These are phyloP conservation scores for Nicotiana undulata DNA, from an alignment of 257 asterid species.

Conservation along the genomic window DNA sequence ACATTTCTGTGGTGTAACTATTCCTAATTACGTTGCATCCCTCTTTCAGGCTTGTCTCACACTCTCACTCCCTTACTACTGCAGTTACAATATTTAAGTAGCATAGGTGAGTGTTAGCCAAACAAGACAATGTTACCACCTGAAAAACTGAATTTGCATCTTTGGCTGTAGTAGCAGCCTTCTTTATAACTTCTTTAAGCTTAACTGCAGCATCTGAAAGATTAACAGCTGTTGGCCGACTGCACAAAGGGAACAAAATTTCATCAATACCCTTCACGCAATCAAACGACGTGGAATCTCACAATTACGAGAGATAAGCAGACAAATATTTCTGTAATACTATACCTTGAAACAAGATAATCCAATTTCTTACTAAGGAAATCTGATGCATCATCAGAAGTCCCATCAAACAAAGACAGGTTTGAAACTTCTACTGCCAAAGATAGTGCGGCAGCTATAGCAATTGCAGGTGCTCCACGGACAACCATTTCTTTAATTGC, in stretches of 20 bases:
- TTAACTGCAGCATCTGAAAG: slow-evolving; percentile 79
- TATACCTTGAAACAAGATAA: slow-evolving; percentile 82
- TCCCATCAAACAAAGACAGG: slow-evolving; percentile 41
- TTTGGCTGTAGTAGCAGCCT: slow-evolving; percentile 47
- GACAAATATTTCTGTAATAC: not conserved
- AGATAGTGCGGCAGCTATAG: slow-evolving; percentile 91
- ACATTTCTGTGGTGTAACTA: not conserved
- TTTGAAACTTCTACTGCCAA: slow-evolving; percentile 82
- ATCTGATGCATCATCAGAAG: slow-evolving; percentile 57
- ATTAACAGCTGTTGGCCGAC: slow-evolving; percentile 98
- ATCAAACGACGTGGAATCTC: not conserved
- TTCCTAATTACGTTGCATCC: not conserved
- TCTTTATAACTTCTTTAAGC: slow-evolving; percentile 52
- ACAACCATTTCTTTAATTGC: slow-evolving; percentile 96
- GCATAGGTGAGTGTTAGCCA: not conserved
- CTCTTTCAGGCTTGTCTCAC: not conserved
- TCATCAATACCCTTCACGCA: not conserved
- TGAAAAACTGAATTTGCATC: slow-evolving; percentile 47
- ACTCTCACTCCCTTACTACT: not conserved
- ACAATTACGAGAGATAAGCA: not conserved
- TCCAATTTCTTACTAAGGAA: slow-evolving; percentile 62
- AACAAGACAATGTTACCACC: slow-evolving; percentile 35
- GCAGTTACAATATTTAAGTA: not conserved
- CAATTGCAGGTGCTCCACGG: slow-evolving; percentile 99
- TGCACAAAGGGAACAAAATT: slow-evolving; percentile 20